Percentiles rank a stretch among this genome's conserved stretches.
These are phyloP conservation scores for Cladosporium sp. DNA, from an alignment of 2,329 filamentous ascomycete species.

Conservation along the genomic window DNA sequence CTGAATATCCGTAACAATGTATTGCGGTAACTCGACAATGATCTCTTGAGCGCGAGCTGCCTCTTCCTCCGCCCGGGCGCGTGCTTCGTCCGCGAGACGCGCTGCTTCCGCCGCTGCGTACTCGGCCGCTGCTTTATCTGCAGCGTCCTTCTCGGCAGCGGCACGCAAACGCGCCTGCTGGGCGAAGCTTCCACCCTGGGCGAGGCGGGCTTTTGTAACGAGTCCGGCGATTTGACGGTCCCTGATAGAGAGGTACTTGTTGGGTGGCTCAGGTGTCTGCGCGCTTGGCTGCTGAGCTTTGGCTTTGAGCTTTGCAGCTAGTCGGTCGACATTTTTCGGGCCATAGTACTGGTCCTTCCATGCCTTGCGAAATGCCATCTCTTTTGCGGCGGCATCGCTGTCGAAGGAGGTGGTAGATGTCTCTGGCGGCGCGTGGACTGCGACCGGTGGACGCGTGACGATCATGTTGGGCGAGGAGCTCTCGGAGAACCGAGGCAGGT, in stretches of 20 bases:
- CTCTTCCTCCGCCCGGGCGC: conserved; percentile 7
- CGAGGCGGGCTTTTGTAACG: background rate
- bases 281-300: background rate
- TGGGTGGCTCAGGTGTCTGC: background rate
- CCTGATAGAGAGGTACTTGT: background rate
- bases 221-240: conserved; percentile 1
- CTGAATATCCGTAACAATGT: background rate
- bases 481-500: background rate
- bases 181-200: background rate
- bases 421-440: background rate
- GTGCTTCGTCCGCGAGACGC: conserved; percentile 8
- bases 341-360: background rate
- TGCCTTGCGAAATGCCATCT: background rate
- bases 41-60: background rate
- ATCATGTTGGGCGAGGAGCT: background rate
- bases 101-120: background rate
- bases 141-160: conserved; percentile 1
- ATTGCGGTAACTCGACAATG: background rate
- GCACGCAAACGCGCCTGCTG: background rate
- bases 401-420: background rate
- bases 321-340: background rate
- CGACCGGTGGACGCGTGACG: background rate
- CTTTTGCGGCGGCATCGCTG: background rate
- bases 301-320: background rate
- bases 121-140: conserved; percentile 4